Evolutionary conservation across 140 eudicot species (phyloP).

Genomic region (Erigeron philadelphicus): DNA sequence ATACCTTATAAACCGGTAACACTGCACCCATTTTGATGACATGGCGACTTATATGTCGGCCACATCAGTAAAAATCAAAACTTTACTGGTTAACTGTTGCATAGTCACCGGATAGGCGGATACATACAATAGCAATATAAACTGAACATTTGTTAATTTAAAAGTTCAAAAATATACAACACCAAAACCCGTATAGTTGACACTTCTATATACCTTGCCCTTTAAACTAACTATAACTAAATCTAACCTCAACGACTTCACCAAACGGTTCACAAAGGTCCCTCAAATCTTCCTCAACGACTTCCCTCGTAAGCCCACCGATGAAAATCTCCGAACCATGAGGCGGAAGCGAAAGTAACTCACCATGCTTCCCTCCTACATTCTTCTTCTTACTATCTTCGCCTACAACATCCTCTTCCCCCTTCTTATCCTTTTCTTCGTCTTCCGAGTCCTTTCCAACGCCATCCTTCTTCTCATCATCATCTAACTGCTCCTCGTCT

Average conservation of each 20-base stretch:
- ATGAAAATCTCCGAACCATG: constrained; percentile 90
- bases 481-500: constrained; percentile 37
- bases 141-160: too few species aligned
- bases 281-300: constrained; percentile 73
- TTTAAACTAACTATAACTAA: neutral
- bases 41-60: too few species aligned
- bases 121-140: too few species aligned
- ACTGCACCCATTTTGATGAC: too few species aligned
- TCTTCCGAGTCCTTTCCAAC: constrained; percentile 39
- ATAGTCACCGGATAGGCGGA: too few species aligned
- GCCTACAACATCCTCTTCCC: constrained; percentile 31
- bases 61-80: too few species aligned
- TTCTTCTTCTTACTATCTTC: constrained; percentile 22
- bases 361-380: constrained; percentile 40
- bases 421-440: constrained; percentile 37
- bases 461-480: constrained; percentile 42
- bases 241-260: constrained; percentile 79
- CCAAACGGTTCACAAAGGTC: constrained; percentile 87
- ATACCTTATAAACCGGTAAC: too few species aligned
- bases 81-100: too few species aligned
- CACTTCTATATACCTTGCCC: neutral
- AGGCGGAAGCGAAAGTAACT: constrained; percentile 82
- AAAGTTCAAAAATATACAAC: too few species aligned
- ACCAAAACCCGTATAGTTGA: too few species aligned
- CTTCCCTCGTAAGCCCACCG: constrained; percentile 85